These are phyloP conservation scores for Inonotus obliquus DNA, from an alignment of 1,284 basidiomycete genomes.

Conservation along the genomic window DNA sequence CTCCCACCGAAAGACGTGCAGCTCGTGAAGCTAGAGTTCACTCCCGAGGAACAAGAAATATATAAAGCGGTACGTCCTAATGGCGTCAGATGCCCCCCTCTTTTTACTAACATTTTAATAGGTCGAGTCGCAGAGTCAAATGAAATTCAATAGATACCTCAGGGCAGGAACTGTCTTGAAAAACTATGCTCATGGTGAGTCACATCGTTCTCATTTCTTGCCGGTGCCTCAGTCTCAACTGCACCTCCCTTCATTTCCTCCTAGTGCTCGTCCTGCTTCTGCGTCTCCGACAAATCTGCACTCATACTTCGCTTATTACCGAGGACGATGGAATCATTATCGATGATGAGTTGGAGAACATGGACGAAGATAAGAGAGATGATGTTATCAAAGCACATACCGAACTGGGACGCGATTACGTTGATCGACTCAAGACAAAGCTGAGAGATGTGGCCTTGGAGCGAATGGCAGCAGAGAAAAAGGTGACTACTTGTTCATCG, in stretches of 20 bases:
- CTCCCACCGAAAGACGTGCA: slow-evolving; percentile 50
- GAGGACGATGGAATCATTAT: slow-evolving; percentile 38
- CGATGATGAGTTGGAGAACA: slow-evolving; percentile 34
- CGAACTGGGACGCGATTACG: slow-evolving; percentile 43
- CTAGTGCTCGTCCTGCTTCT: slow-evolving; percentile 48
- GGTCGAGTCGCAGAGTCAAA: slow-evolving; percentile 52
- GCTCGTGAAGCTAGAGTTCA: slow-evolving; percentile 45
- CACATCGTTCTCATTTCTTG: not conserved
- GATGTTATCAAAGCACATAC: slow-evolving; percentile 43
- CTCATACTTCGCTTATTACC: slow-evolving; percentile 49
- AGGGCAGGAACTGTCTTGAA: slow-evolving; percentile 53
- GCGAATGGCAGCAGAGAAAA: slow-evolving; percentile 44
- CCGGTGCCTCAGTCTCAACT: not conserved
- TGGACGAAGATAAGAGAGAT: slow-evolving; percentile 29
- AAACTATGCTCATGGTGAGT: slow-evolving; percentile 43
- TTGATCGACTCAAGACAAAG: slow-evolving; percentile 40
- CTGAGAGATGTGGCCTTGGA: slow-evolving; percentile 36
- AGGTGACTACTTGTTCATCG: slow-evolving; percentile 30
- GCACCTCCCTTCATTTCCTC: not conserved
- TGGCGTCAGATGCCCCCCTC: not conserved
- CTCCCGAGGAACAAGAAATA: slow-evolving; percentile 50
- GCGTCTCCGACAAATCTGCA: slow-evolving; percentile 52
- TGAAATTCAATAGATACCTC: slow-evolving; percentile 54
- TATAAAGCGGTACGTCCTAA: slow-evolving; percentile 40
- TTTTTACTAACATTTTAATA: slow-evolving; percentile 20